A percentile compares a stretch with the other conserved stretches of the same genome.
Conservation (phyloP, 441 rosid species). For the Croton setiger region DNA sequence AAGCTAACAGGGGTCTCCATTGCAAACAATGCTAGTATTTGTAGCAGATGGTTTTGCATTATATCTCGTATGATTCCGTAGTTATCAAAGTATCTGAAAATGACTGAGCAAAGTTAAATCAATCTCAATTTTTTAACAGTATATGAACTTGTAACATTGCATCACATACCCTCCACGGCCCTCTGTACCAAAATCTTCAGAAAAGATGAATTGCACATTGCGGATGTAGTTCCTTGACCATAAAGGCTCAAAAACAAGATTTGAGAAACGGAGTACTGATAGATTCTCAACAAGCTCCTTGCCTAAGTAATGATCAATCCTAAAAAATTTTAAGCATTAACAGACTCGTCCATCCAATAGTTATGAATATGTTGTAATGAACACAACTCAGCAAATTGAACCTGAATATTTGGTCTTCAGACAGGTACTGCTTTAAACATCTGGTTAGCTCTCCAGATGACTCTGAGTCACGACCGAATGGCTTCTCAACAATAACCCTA, state of each 20-base stretch:
- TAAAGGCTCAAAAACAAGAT: slow-evolving; percentile 87
- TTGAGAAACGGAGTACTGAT: slow-evolving; percentile 87
- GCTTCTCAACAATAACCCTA: slow-evolving; percentile 88
- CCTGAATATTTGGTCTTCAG: slow-evolving; percentile 94
- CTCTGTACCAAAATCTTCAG: slow-evolving; percentile 94
- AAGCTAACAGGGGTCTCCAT: slow-evolving; percentile 98
- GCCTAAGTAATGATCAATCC: slow-evolving; percentile 95
- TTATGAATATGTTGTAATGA: neutral
- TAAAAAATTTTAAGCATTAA: slow-evolving; percentile 18
- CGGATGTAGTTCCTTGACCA: slow-evolving; percentile 89
- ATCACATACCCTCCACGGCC: slow-evolving; percentile 82
- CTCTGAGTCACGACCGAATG: slow-evolving; percentile 83
- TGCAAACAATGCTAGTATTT: slow-evolving; percentile 83
- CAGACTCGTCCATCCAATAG: neutral
- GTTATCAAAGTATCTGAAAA: slow-evolving; percentile 71
- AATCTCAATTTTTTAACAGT: neutral
- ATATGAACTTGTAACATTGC: neutral
- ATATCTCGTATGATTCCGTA: slow-evolving; percentile 93
- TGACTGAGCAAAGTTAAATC: slow-evolving; percentile 8
- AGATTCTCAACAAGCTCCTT: slow-evolving; percentile 93
- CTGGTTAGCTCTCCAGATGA: slow-evolving; percentile 77
- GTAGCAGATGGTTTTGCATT: slow-evolving; percentile 95
- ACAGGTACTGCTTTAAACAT: slow-evolving; percentile 67
- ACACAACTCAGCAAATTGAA: slow-evolving; percentile 22
- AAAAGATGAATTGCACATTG: slow-evolving; percentile 83